Conservation (phyloP, 192 early-diverging fungal genomes). For the Rhizoclosmatium globosum region DNA sequence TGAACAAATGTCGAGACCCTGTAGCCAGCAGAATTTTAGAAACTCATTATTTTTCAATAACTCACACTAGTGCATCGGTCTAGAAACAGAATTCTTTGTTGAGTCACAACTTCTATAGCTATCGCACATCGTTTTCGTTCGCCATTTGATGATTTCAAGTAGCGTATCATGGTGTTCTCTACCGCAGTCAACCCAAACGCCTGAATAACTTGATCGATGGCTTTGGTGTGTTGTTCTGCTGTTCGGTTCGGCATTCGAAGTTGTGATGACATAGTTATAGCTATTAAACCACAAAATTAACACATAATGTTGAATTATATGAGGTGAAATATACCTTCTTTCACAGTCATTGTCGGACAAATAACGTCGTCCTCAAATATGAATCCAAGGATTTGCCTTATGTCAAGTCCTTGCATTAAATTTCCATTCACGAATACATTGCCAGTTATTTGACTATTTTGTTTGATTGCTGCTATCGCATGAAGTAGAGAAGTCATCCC, state of each 20-base stretch:
- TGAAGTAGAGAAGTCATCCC: conserved; percentile 57
- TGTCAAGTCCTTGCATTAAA: conserved; percentile 50
- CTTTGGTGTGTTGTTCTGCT: conserved; percentile 7
- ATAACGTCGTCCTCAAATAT: conserved; percentile 69
- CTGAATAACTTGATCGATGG: conserved; percentile 62
- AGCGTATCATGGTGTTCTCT: conserved; percentile 73
- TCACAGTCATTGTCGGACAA: conserved; percentile 72
- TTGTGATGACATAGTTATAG: conserved; percentile 72
- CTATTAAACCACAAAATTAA: conserved; percentile 24
- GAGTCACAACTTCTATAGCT: conserved; percentile 70
- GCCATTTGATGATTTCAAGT: conserved; percentile 64
- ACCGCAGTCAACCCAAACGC: conserved; percentile 68
- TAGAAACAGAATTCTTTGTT: conserved; percentile 69
- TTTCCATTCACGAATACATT: conserved; percentile 64
- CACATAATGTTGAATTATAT: no score
- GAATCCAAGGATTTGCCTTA: conserved; percentile 60
- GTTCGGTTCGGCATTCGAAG: conserved; percentile 57
- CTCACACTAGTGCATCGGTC: conserved; percentile 69
- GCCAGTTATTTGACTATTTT: conserved; percentile 52
- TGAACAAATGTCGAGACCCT: conserved; percentile 65
- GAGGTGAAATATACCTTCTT: conserved; percentile 50
- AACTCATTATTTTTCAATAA: neutral
- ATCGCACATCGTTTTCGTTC: conserved; percentile 78
- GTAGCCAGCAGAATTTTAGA: neutral
- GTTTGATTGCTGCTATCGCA: conserved; percentile 54